A percentile compares a stretch with the other conserved stretches of the same genome.
Conservation (phyloP, 345 rosid species). For the Citrus trifoliata region DNA sequence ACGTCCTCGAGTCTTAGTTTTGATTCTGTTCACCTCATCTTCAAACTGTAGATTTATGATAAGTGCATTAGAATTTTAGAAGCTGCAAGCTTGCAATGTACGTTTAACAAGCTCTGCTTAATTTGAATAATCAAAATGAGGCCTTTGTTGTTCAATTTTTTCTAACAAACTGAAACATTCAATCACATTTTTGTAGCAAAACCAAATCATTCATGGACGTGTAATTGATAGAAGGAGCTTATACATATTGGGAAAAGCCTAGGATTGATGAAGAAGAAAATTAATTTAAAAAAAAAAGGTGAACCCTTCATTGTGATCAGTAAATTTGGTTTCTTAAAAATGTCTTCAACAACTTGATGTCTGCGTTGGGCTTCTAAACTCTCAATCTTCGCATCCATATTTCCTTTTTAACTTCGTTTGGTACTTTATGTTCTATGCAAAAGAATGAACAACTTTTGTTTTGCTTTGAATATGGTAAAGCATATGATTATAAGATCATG, state of each 20-base stretch:
- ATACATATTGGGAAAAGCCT: neutral
- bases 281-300: neutral
- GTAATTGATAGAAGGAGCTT: neutral
- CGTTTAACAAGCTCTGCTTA: too few species aligned
- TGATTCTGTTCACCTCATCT: slow-evolving; percentile 35
- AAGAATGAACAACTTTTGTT: neutral
- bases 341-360: neutral
- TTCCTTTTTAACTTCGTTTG: neutral
- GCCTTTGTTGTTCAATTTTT: too few species aligned
- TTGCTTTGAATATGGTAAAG: neutral
- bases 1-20: neutral
- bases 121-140: too few species aligned
- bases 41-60: slow-evolving; percentile 35
- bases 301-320: slow-evolving; percentile 15
- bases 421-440: neutral
- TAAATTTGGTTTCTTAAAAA: slow-evolving; percentile 9
- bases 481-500: too few species aligned
- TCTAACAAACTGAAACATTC: too few species aligned
- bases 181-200: too few species aligned
- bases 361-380: neutral
- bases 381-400: neutral
- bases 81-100: too few species aligned
- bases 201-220: neutral
- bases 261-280: neutral
- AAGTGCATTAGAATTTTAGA: neutral